Base-by-base conservation (phyloP, 805 yeast genomes). In the Cyberlindnera bimundalis region DNA sequence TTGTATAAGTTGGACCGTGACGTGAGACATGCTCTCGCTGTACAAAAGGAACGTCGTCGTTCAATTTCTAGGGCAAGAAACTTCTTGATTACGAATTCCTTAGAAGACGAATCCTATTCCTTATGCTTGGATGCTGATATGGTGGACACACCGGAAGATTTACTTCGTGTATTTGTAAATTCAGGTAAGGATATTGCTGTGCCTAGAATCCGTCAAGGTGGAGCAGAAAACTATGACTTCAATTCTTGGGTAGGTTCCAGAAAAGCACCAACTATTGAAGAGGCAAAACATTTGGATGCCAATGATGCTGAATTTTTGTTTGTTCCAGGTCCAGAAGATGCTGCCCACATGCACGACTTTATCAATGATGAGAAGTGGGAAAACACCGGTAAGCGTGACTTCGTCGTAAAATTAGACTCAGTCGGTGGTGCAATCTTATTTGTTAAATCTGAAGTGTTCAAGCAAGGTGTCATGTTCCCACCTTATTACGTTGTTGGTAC, bases 381-480 rank as follows among this genome's bases (percentile, higher is more conserved):
- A 11, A 45, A 49, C 35, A 24, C 30, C 11, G 47, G 40, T 3
- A 26, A 36, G 13, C 23, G 37, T 2, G 42, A 38, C 12, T 46
- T 52, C 35, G 8, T 45, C 0, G 58, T 62, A 3, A 53, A 53
- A 23, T 46, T 74, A 18, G 77, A 73, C 46, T 71, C 77, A 2
- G 79, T 74, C 10, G 79, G 79, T 1, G 78, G 78, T 8, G 78
- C 77, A 2, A 63, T 73, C 2, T 58, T 74, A 12, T 73, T 70
- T 43, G 62, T 64, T 8, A 71, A 69, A 43, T 61, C 72, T 9
- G 55, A 64, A 9, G 54, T 74, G 3, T 70, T 65, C 51, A 66
- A 66, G 43, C 75, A 70, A 42, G 78, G 79, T 19, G 60, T 65
- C 3, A 56, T 63, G 19, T 73, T 72, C 52, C 75, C 78, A 3